These are phyloP conservation scores for Podospora comata DNA, from an alignment of 495 filamentous ascomycete genomes.

Conservation along the genomic window DNA sequence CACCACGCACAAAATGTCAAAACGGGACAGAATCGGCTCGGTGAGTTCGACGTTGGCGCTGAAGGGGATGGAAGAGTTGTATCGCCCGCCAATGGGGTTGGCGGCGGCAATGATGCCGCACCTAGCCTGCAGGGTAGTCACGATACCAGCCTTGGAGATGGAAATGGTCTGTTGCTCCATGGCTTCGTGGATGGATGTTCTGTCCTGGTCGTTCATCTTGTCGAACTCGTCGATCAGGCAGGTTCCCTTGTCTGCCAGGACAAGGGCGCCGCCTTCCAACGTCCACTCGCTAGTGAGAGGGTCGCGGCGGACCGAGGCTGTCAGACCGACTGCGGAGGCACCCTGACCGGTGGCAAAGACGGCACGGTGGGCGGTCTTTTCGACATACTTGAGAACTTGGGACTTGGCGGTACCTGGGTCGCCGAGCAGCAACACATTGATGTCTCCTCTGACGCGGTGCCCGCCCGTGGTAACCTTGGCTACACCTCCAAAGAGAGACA, in stretches of 20 bases:
- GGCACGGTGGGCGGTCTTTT: constrained; percentile 94
- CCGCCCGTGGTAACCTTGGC: constrained; percentile 84
- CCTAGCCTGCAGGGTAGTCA: constrained; percentile 95
- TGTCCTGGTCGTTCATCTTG: constrained; percentile 99
- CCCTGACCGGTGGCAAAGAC: constrained; percentile 99
- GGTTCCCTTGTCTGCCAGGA: constrained; percentile 91
- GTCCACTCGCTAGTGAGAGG: constrained; percentile 98
- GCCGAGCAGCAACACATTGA: constrained; percentile 95
- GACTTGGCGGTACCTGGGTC: constrained; percentile 99
- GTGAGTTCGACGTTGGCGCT: constrained; percentile 95
- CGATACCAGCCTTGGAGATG: constrained; percentile 98
- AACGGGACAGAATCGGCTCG: constrained; percentile 96
- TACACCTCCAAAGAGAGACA: constrained; percentile 94
- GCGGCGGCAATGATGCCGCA: constrained; percentile 97
- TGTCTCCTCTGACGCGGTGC: constrained; percentile 91
- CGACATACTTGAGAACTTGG: constrained; percentile 95
- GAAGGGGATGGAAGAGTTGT: constrained; percentile 95
- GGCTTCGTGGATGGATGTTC: constrained; percentile 98
- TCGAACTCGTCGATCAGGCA: constrained; percentile 99
- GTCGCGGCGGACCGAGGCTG: constrained; percentile 92
- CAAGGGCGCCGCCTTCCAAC: constrained; percentile 91
- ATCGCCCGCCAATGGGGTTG: constrained; percentile 93
- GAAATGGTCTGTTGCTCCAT: constrained; percentile 99
- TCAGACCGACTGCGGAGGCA: constrained; percentile 95
- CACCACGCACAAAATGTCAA: constrained; percentile 97